Evolutionary conservation across 306 rosid species (phyloP).

Genomic region (Dalbergia cochinchinensis): DNA sequence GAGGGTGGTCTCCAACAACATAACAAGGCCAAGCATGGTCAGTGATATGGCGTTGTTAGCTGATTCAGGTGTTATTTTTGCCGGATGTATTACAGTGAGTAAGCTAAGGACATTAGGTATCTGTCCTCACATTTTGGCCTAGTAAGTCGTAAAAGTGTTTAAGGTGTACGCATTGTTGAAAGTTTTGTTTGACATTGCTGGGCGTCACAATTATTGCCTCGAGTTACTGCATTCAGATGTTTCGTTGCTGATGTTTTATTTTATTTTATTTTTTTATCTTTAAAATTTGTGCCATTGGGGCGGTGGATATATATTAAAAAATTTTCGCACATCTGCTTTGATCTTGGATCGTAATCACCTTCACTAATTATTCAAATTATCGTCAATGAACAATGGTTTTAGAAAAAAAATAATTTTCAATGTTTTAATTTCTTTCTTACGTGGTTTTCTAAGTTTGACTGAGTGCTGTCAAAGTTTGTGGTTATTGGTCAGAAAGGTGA

Average conservation of each 20-base stretch:
- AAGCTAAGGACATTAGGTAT: conserved; percentile 26
- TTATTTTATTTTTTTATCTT: background rate
- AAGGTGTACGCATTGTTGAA: background rate
- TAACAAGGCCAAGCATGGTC: conserved; percentile 76
- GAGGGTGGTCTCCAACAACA: conserved; percentile 78
- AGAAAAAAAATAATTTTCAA: too few relatives aligned
- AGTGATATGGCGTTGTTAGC: conserved; percentile 9
- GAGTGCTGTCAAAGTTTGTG: too few relatives aligned
- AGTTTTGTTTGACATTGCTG: conserved; percentile 39
- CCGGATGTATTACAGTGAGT: background rate
- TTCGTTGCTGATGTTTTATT: background rate
- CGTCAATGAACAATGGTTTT: too few relatives aligned
- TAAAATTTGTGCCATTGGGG: background rate
- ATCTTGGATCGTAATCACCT: background rate
- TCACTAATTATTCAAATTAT: too few relatives aligned
- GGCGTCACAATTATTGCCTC: background rate
- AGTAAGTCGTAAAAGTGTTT: background rate
- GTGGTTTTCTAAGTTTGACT: too few relatives aligned
- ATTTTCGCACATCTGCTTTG: background rate
- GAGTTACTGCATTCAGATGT: background rate
- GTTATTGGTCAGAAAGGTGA: too few relatives aligned
- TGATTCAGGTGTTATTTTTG: conserved; percentile 31
- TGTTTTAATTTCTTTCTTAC: too few relatives aligned
- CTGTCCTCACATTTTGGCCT: conserved; percentile 45
- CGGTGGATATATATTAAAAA: too few relatives aligned